Evolutionary conservation across 768 basidiomycete genomes (phyloP), one percentile per base, ranked within the genome.

Genomic region (Xerocomus brunneocitrinus): DNA sequence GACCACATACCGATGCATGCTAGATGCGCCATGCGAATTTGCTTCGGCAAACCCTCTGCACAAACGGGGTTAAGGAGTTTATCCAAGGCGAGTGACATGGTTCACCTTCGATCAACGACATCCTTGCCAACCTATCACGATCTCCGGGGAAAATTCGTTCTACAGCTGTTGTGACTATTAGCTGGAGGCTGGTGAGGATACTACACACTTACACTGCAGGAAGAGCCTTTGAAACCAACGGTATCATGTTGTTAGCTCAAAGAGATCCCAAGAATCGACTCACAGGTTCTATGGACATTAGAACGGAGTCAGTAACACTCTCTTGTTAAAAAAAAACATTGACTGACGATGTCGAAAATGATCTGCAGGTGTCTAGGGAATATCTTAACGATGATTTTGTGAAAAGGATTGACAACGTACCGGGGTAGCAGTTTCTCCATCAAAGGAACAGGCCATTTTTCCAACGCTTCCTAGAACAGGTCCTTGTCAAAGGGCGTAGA

Each of bases 401-500:
- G 48, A 39, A 56, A 52, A 52, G 48, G 35, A 56, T 28, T 44
- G 39, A 45, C n/a, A 43, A 39, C 71, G 38, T 69, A 83, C 76
- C 86, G 81, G 3, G 94, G 94, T 14, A 98, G 75, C 40, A 98
- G 77, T 66, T 89, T 82, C 65, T 92, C 82, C 62, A 99, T 68
- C 54, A 99, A 73, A 14, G 89, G 82, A 38, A 98, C 87, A 6
- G 91, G 79, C 97, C 97, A 99, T 71, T 91, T 97, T 76, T 91
- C 88, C 24, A 90, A 71, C 1, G 88, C 88, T 76, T 90, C 88
- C 86, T 87, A 50, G 57, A 40, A 32, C 28, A 31, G 30, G 22
- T 38, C 10, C 36, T 38, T 32, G 25, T 44, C 25, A 58, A 38
- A 32, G 34, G 16, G 28, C 2, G 12, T 50, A n/a, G n/a, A 36